Evolutionary conservation across 257 asterid genomes (phyloP).

Genomic region (Ilex asprella): DNA sequence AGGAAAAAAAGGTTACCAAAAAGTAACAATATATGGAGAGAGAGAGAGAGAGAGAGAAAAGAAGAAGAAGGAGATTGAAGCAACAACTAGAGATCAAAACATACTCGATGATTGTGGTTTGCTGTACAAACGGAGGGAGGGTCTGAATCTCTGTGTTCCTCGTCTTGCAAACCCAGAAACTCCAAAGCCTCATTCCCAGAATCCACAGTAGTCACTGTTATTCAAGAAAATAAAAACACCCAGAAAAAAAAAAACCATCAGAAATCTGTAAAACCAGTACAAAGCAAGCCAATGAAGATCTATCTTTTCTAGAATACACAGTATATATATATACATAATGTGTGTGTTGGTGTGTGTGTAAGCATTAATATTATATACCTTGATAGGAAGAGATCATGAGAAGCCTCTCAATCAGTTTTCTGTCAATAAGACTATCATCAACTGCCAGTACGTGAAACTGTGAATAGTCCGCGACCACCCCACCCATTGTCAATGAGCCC

Average conservation of each 20-base stretch:
- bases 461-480: too few species aligned
- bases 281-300: neutral
- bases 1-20: too few species aligned
- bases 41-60: too few species aligned
- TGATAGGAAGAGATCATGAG: slow-evolving; percentile 56
- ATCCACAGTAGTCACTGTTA: slow-evolving; percentile 55
- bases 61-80: too few species aligned
- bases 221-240: neutral
- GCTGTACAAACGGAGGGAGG: neutral
- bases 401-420: slow-evolving; percentile 53
- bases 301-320: too few species aligned
- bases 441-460: slow-evolving; percentile 48
- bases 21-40: too few species aligned
- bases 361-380: slow-evolving; percentile 19
- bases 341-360: too few species aligned
- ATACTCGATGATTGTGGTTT: slow-evolving; percentile 16
- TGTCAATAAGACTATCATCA: slow-evolving; percentile 56
- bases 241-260: neutral
- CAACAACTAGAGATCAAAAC: neutral
- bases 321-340: too few species aligned
- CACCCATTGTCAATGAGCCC: too few species aligned
- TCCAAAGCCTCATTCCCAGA: slow-evolving; percentile 55
- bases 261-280: neutral
- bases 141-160: slow-evolving; percentile 19
- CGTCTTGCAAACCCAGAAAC: slow-evolving; percentile 40